Conservation (phyloP, 1,139 yeast genomes). For the Sugiyamaella castrensis region DNA sequence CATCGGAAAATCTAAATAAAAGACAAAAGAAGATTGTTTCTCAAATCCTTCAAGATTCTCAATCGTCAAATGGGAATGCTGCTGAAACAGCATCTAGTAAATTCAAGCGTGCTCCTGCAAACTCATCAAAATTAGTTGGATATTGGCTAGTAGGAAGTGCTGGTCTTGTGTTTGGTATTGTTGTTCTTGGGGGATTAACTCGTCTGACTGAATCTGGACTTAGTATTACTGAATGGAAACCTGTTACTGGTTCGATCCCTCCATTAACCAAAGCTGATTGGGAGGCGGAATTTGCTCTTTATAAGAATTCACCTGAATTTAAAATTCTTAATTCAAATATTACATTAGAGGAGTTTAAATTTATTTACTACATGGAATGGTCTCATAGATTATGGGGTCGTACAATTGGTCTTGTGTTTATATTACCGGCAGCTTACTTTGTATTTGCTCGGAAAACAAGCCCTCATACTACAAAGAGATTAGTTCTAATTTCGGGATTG, state of each 20-base stretch:
- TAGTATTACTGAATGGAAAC: constrained; percentile 98
- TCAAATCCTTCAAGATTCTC: neutral
- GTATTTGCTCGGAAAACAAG: constrained; percentile 66
- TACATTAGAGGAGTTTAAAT: constrained; percentile 88
- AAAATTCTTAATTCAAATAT: constrained; percentile 85
- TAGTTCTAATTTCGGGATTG: constrained; percentile 68
- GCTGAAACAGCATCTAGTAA: constrained; percentile 18
- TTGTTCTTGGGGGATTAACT: constrained; percentile 93
- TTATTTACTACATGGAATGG: constrained; percentile 98
- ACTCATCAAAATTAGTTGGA: constrained; percentile 52
- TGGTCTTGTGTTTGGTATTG: constrained; percentile 88
- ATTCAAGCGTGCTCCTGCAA: constrained; percentile 29
- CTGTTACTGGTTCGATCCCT: constrained; percentile 92
- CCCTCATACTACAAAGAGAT: constrained; percentile 60
- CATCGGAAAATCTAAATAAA: constrained; percentile 7
- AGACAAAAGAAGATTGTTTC: constrained; percentile 4
- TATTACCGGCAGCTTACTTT: constrained; percentile 82
- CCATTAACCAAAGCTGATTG: constrained; percentile 79
- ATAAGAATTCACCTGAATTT: constrained; percentile 86
- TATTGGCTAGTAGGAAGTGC: constrained; percentile 92
- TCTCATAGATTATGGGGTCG: constrained; percentile 91
- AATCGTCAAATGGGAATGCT: constrained; percentile 15
- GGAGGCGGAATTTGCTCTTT: constrained; percentile 79
- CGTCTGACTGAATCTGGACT: constrained; percentile 93
- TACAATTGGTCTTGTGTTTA: constrained; percentile 77